Base-by-base conservation (phyloP, 306 rosid species). In the Hippophae rhamnoides region DNA sequence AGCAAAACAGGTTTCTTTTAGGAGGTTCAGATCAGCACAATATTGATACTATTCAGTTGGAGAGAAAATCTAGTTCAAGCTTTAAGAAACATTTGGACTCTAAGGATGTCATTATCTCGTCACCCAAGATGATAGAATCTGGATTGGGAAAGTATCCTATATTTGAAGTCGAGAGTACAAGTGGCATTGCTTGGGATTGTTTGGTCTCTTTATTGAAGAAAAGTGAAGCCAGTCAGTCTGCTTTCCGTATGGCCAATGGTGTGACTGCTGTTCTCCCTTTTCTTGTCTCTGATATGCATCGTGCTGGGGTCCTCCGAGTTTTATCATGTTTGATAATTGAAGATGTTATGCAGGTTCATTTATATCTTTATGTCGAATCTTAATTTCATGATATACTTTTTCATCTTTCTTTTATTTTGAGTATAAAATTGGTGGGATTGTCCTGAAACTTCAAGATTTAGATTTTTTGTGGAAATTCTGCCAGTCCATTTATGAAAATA, bases 151-250 rank as follows among this genome's bases (percentile, higher is more conserved):
- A 79, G 85, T 80, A 72, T 61, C 99, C 87, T 59, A 93, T 93
- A 68, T 93, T 93, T 76, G 97, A 86, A 52, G 75, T 72, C 58
- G 97, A 84, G 65, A 78, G 57, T 68, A 93, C 97, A 54, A 71
- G 80, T 74, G 69, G 79, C 72, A 72, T 93, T 81, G 99, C 95
- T 48, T 93, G 97, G 99, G 97, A 93, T 66, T 93, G 99, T 79
- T 63, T 93, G 90, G 86, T 84, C 59, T 84, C 95, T 63, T 69
- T 93, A 52, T 74, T 93, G 64, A 93, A 93, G 84, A 93, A 89
- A 86, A 65, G 90, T n/a, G 99, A 93, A 76, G 79, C 78, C 52
- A 93, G 70, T 77, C 99, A 93, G 71, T 76, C 84, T 47, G 79
- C 95, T 66, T 89, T 93, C 61, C 99, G 99, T 72, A 72, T 74